Conservation (phyloP, 1,139 yeast genomes). For the Geotrichum aggregatum region DNA sequence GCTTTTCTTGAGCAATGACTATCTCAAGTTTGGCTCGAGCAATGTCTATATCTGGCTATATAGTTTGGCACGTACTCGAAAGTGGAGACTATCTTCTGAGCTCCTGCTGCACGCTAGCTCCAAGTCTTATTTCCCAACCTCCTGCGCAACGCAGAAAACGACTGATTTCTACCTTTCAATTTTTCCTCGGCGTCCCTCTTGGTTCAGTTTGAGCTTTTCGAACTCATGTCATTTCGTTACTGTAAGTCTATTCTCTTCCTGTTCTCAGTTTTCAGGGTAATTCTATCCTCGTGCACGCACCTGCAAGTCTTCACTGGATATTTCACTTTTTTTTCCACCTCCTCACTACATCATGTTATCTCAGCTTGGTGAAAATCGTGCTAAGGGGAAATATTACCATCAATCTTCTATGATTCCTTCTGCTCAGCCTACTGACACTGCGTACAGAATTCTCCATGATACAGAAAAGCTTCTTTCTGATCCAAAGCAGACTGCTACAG, state of each 20-base stretch:
- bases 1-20: too few relatives aligned
- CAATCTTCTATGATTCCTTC: neutral
- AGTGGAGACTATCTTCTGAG: neutral
- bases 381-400: conserved; percentile 7
- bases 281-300: neutral
- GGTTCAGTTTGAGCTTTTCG: neutral
- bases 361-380: conserved; percentile 6
- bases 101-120: neutral
- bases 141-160: conserved; percentile 1
- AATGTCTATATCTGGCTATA: too few relatives aligned
- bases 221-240: neutral
- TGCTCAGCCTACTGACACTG: conserved; percentile 11
- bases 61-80: neutral
- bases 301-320: neutral
- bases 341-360: conserved; percentile 5
- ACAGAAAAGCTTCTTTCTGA: conserved; percentile 31
- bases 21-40: too few relatives aligned
- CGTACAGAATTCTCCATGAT: conserved; percentile 13
- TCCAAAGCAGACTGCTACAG: conserved; percentile 33
- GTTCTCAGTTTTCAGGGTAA: neutral
- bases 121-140: neutral
- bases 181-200: neutral
- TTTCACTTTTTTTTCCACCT: neutral
- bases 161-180: neutral
- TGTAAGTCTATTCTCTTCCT: neutral